Evolutionary conservation across 768 basidiomycete species (phyloP).

Genomic region (Naganishia kalamii): DNA sequence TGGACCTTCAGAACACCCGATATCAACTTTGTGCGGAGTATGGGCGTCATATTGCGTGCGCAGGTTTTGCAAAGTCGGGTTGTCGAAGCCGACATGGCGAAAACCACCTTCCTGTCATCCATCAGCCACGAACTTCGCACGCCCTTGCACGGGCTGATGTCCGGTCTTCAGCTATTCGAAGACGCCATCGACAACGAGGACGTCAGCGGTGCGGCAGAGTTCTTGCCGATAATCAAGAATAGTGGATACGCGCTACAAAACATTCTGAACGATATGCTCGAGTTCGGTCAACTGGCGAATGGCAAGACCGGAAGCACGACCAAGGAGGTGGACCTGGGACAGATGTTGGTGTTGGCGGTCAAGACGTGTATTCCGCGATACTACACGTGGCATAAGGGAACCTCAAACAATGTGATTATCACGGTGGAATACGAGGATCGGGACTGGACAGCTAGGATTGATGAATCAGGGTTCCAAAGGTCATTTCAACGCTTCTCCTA

Average conservation of each 20-base stretch:
- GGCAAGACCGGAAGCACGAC: background rate
- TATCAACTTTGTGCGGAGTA: too few species aligned
- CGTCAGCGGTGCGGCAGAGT: background rate
- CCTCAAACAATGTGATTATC: too few species aligned
- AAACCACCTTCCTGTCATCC: conserved; percentile 37
- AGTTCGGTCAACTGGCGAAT: conserved; percentile 7
- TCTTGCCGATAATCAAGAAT: conserved; percentile 24
- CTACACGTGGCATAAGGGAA: background rate
- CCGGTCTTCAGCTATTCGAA: conserved; percentile 30
- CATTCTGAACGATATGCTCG: conserved; percentile 35
- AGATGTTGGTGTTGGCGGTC: too few species aligned
- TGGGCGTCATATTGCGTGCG: conserved; percentile 30
- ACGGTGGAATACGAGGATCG: conserved; percentile 30
- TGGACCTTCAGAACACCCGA: too few species aligned
- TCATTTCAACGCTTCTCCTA: conserved; percentile 19
- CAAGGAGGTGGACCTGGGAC: too few species aligned
- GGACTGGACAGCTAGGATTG: conserved; percentile 31
- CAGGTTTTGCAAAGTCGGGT: conserved; percentile 27
- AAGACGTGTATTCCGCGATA: conserved; percentile 1
- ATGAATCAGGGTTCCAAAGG: conserved; percentile 31
- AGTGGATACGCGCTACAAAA: conserved; percentile 28
- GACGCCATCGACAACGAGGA: conserved; percentile 16
- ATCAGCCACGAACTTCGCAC: conserved; percentile 41
- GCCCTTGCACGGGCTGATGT: too few species aligned
- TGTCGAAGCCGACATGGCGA: conserved; percentile 32